Evolutionary conservation across 1,284 basidiomycete species (phyloP).

Genomic region (Malassezia restricta): DNA sequence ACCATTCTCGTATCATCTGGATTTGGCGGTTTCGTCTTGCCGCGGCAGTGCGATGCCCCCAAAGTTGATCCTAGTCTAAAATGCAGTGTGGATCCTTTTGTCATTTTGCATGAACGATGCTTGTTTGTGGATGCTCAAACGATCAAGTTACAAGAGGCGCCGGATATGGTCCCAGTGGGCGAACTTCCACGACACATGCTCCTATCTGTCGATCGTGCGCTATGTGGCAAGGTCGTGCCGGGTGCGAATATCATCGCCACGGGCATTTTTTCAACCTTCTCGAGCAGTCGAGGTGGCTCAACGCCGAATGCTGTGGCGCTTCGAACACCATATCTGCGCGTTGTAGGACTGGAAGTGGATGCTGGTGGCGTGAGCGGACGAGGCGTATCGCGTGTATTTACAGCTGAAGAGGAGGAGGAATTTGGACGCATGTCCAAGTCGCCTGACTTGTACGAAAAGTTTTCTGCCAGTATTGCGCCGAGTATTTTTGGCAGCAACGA

Average conservation of each 20-base stretch:
- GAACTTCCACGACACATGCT: conserved; percentile 93
- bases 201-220: conserved; percentile 63
- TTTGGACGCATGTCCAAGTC: conserved; percentile 79
- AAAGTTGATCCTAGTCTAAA: conserved; percentile 52
- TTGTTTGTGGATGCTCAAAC: conserved; percentile 90
- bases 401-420: conserved; percentile 93
- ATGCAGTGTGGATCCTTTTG: conserved; percentile 88
- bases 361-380: conserved; percentile 53
- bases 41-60: conserved; percentile 35
- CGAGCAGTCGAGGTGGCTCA: conserved; percentile 53
- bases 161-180: conserved; percentile 98
- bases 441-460: conserved; percentile 83
- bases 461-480: conserved; percentile 84
- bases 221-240: conserved; percentile 55
- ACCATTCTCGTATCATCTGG: conserved; percentile 59
- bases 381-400: conserved; percentile 60
- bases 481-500: conserved; percentile 93
- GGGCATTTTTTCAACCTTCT: conserved; percentile 92
- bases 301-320: conserved; percentile 56
- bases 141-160: conserved; percentile 94
- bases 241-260: conserved; percentile 88
- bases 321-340: conserved; percentile 83
- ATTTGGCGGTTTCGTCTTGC: conserved; percentile 60
- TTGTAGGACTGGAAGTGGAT: conserved; percentile 83
- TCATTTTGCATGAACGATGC: conserved; percentile 90